Conservation (phyloP, 768 basidiomycete species). For the Suillus brevipes region DNA sequence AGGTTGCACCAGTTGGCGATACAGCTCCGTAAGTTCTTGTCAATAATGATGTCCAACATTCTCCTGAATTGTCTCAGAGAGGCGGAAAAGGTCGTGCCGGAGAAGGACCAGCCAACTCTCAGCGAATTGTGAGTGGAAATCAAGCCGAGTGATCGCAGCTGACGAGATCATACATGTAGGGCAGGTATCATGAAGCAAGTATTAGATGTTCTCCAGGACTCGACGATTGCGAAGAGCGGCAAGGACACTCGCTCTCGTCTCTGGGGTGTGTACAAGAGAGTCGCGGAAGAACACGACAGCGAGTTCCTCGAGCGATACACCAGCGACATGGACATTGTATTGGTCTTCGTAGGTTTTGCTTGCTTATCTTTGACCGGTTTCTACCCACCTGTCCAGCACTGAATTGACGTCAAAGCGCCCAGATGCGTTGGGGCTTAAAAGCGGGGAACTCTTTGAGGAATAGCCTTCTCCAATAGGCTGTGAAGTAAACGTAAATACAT, state of each 20-base stretch:
- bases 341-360: constrained; percentile 22
- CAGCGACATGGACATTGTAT: constrained; percentile 19
- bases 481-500: constrained; percentile 80
- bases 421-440: constrained; percentile 85
- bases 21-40: background rate
- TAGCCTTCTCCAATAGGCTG: constrained; percentile 36
- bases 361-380: background rate
- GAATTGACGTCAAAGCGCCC: constrained; percentile 86
- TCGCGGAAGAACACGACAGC: constrained; percentile 17
- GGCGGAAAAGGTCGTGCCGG: background rate
- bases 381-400: constrained; percentile 71
- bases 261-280: constrained; percentile 15
- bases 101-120: background rate
- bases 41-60: background rate
- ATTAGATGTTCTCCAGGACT: background rate
- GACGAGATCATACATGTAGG: background rate
- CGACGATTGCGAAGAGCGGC: background rate
- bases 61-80: background rate
- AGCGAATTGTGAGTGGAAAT: background rate
- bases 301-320: constrained; percentile 19
- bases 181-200: background rate
- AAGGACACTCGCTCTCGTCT: constrained; percentile 5
- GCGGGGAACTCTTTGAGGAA: constrained; percentile 13
- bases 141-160: background rate
- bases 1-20: background rate